phyloP scores from a whole-genome alignment of 441 rosid species.

The Adansonia grandidieri region DNA sequence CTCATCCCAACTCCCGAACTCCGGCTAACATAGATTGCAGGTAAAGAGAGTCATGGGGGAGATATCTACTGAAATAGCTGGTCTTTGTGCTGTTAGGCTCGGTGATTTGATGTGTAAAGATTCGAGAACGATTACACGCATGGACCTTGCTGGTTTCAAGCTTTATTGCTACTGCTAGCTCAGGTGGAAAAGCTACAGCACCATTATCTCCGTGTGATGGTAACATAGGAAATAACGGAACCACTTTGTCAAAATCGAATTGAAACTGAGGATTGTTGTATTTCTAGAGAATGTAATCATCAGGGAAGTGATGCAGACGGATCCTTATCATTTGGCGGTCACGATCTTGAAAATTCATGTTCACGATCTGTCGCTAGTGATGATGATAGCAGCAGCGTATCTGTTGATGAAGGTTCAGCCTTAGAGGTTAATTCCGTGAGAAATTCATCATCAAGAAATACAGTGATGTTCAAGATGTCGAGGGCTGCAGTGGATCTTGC shows the following conservation, averaged over 20 bases:
- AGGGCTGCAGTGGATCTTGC: constrained; percentile 26
- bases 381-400: constrained; percentile 32
- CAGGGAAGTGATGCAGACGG: constrained; percentile 31
- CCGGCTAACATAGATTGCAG: background rate
- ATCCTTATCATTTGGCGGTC: constrained; percentile 24
- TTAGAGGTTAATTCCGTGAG: constrained; percentile 34
- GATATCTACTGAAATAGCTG: constrained; percentile 42
- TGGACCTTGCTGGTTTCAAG: background rate
- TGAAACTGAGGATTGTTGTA: constrained; percentile 30
- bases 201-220: background rate
- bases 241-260: constrained; percentile 14
- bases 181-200: background rate
- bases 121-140: constrained; percentile 29
- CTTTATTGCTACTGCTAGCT: background rate
- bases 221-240: background rate
- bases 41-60: constrained; percentile 49
- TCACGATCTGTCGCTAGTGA: constrained; percentile 31
- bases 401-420: constrained; percentile 35
- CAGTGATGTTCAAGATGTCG: constrained; percentile 30
- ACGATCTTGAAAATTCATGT: constrained; percentile 19
- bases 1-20: too few species aligned
- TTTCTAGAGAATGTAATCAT: constrained; percentile 21
- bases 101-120: constrained; percentile 28
- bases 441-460: constrained; percentile 10
- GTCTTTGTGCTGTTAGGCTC: constrained; percentile 43